Conservation (phyloP, 2,329 filamentous ascomycete genomes). For the Aphanoascus verrucosus region DNA sequence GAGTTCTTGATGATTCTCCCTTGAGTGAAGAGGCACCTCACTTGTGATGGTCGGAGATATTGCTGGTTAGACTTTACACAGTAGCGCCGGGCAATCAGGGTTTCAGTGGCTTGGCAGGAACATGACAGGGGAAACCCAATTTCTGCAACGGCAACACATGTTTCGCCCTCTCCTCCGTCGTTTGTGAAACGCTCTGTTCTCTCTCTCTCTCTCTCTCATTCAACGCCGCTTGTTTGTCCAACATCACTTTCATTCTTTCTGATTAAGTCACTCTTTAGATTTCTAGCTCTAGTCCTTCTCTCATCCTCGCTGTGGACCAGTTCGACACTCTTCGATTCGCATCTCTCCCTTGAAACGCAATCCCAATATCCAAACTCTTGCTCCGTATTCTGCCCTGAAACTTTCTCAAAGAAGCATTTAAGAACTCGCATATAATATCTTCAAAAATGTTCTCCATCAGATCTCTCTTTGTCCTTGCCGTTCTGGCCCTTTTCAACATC, state of each 20-base stretch:
- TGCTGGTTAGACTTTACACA: not conserved
- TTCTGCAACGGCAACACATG: not conserved
- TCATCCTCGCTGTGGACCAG: not conserved
- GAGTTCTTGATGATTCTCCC: too few species aligned
- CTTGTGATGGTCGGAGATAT: not conserved
- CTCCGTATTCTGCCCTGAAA: not conserved
- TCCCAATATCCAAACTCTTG: not conserved
- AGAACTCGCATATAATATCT: not conserved
- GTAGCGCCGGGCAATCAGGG: not conserved
- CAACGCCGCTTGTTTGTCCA: not conserved
- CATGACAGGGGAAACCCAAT: constrained; percentile 7
- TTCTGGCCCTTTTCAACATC: constrained; percentile 37
- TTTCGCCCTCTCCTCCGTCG: not conserved
- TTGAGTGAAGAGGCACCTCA: not conserved
- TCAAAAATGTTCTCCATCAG: constrained; percentile 38
- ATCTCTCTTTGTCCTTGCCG: constrained; percentile 33
- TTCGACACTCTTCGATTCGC: constrained; percentile 6
- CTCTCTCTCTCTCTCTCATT: not conserved
- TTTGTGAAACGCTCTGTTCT: constrained; percentile 1
- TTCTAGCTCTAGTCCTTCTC: constrained; percentile 5
- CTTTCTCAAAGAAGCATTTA: not conserved
- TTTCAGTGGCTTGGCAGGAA: constrained; percentile 7
- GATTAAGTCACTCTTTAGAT: not conserved
- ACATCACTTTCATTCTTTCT: not conserved
- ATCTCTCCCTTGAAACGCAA: constrained; percentile 17